These are phyloP conservation scores for Detonula confervacea DNA, from an alignment of 352 stramenopile genomes.

Conservation along the genomic window DNA sequence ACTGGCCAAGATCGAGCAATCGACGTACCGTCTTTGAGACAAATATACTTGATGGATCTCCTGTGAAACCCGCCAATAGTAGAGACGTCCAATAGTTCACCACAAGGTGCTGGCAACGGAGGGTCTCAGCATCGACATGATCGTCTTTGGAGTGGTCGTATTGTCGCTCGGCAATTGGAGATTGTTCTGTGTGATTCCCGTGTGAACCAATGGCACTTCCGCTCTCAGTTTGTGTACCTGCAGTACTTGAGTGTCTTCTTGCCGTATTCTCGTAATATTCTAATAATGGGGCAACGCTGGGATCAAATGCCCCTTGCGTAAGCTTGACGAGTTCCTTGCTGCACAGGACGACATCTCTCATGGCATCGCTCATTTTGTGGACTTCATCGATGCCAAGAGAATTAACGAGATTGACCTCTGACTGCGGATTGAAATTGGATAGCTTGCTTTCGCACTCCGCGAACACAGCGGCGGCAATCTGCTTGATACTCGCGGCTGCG, in stretches of 20 bases:
- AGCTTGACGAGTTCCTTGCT: constrained; percentile 48
- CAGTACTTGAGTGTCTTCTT: neutral
- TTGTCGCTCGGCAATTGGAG: constrained; percentile 8
- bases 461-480: constrained; percentile 35
- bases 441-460: constrained; percentile 29
- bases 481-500: constrained; percentile 10
- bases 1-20: constrained; percentile 15
- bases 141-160: neutral
- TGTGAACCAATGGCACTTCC: neutral
- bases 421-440: constrained; percentile 38
- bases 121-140: constrained; percentile 13
- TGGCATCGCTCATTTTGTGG: constrained; percentile 32
- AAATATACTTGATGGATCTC: constrained; percentile 34
- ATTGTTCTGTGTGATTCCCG: neutral
- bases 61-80: constrained; percentile 23
- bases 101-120: constrained; percentile 23
- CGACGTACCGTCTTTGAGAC: neutral
- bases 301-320: constrained; percentile 57
- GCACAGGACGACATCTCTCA: constrained; percentile 44
- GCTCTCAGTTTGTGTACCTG: neutral
- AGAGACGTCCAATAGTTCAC: constrained; percentile 39
- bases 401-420: constrained; percentile 40
- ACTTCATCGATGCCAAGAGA: constrained; percentile 17
- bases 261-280: constrained; percentile 51
- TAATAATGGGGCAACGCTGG: constrained; percentile 46